A percentile compares a stretch with the other conserved stretches of the same genome.
phyloP scores from a whole-genome alignment of 768 basidiomycete genomes.

The Hortiboletus flavorubellus region DNA sequence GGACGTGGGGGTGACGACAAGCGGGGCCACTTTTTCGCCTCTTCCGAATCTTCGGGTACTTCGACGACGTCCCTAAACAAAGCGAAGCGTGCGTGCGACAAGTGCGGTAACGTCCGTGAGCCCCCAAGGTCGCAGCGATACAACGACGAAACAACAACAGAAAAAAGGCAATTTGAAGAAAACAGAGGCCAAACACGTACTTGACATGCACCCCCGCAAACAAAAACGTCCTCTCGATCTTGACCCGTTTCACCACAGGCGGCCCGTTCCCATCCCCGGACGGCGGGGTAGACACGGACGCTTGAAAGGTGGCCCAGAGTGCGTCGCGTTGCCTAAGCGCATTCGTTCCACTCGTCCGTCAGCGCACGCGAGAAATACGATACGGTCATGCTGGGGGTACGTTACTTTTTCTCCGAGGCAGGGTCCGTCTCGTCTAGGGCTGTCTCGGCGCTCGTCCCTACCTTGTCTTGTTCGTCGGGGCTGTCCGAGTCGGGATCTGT shows the following conservation, averaged over 20 bases:
- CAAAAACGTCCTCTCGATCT: slow-evolving; percentile 63
- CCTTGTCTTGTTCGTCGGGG: slow-evolving; percentile 36
- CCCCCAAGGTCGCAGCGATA: background rate
- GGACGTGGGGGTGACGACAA: slow-evolving; percentile 31
- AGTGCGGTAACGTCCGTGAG: background rate
- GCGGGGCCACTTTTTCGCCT: slow-evolving; percentile 72
- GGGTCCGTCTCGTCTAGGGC: slow-evolving; percentile 33
- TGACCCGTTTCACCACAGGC: slow-evolving; percentile 45
- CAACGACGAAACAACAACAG: background rate
- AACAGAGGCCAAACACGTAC: slow-evolving; percentile 42
- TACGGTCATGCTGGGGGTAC: no score
- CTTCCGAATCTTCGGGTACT: slow-evolving; percentile 67
- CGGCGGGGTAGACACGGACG: slow-evolving; percentile 44
- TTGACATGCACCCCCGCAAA: slow-evolving; percentile 76
- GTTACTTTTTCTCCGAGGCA: slow-evolving; percentile 44
- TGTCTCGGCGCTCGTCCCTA: slow-evolving; percentile 28
- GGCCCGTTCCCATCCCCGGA: slow-evolving; percentile 7
- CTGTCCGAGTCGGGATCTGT: slow-evolving; percentile 35
- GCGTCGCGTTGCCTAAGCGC: slow-evolving; percentile 51
- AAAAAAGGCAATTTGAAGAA: background rate
- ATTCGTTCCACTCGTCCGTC: background rate
- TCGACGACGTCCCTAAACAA: slow-evolving; percentile 63
- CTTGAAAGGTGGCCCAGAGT: slow-evolving; percentile 69
- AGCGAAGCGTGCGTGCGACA: background rate
- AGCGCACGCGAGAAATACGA: background rate